Evolutionary conservation across 192 early-diverging fungal genomes (phyloP), one percentile per base, ranked within the genome.

Genomic region (Jimgerdemannia flammicorona): DNA sequence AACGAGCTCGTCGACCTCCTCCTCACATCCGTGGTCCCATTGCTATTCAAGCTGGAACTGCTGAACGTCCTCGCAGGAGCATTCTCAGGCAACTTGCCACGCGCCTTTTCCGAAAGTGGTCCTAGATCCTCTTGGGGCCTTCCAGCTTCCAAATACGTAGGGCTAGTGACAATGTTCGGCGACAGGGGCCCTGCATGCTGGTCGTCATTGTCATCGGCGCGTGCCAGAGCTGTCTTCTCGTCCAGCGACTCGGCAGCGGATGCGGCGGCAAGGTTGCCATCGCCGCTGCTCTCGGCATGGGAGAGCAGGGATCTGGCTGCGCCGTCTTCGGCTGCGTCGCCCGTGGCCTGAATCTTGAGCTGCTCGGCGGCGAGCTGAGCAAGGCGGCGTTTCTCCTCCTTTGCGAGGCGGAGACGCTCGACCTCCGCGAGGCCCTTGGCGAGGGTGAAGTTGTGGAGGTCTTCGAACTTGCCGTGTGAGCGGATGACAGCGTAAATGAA

Each of bases 401-500:
- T 89, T 3, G 77, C 75, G 18, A 78, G 82, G 73, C 91, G 84
- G 54, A 90, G 71, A 71, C 86, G 80, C 64, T 87, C 74, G 69
- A 90, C 84, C 49, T 95, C 91, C 8, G 71, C 80, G 69, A 90
- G 71, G 39, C 91, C 95, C 69, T 79, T 77, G 44, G 84, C 86
- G 63, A 96, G 84, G 3, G 90, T 91, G 70, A 98, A 90, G 17
- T 85, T 75, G 43, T 84, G 79, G 64, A 98, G 79, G 4, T 86
- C 85, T 65, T 89, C 86, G 75, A 98, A 91, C 68, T 88, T 91
- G 17, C 86, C 77, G 54, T 92, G 91, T 69, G 91, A 84, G 66
- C 92, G 86, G 39, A 96, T 87, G 74, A 98, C 84, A 40, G 91
- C 89, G 80, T 96, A 96, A 40, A 95, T 86, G 18, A 98, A 70